Evolutionary conservation across 2,329 filamentous ascomycete species (phyloP).

Genomic region (Immersiporthe knoxdaviesiana): DNA sequence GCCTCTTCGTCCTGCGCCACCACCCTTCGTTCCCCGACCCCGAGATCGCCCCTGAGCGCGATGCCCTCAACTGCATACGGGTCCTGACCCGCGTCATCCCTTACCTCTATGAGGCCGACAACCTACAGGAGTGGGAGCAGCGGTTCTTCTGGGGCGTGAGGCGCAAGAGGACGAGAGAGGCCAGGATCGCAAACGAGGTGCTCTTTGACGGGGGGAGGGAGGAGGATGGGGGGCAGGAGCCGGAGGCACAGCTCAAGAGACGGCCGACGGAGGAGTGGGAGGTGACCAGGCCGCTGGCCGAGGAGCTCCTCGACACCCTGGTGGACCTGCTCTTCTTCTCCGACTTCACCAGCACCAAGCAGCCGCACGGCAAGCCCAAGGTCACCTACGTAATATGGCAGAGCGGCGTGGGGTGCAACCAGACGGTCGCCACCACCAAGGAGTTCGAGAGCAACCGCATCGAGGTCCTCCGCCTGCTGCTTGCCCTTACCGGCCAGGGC

Average conservation of each 20-base stretch:
- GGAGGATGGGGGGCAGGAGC: conserved; percentile 57
- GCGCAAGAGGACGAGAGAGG: conserved; percentile 70
- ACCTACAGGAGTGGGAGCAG: conserved; percentile 83
- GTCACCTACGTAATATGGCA: conserved; percentile 97
- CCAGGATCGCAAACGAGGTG: conserved; percentile 71
- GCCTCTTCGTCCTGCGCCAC: conserved; percentile 79
- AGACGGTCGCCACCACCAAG: conserved; percentile 82
- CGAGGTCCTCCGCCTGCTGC: conserved; percentile 82
- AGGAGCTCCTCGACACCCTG: conserved; percentile 89
- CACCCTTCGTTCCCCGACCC: conserved; percentile 89
- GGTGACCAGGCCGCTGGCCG: conserved; percentile 82
- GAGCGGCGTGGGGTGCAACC: conserved; percentile 94
- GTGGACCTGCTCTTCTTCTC: conserved; percentile 90
- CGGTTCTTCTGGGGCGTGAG: conserved; percentile 87
- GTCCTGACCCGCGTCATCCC: conserved; percentile 88
- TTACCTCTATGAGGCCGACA: conserved; percentile 88
- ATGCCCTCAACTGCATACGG: conserved; percentile 94
- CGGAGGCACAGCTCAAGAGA: conserved; percentile 56
- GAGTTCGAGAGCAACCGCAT: conserved; percentile 92
- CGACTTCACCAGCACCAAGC: conserved; percentile 80
- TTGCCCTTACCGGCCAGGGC: conserved; percentile 86
- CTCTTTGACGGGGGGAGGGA: conserved; percentile 79
- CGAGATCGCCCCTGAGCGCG: conserved; percentile 79
- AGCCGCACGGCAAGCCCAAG: conserved; percentile 72
- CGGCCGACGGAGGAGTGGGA: conserved; percentile 68